Percentiles rank a stretch among this genome's conserved stretches.
phyloP scores from a whole-genome alignment of 208 protist species.

The Wallacemonas sp. region DNA sequence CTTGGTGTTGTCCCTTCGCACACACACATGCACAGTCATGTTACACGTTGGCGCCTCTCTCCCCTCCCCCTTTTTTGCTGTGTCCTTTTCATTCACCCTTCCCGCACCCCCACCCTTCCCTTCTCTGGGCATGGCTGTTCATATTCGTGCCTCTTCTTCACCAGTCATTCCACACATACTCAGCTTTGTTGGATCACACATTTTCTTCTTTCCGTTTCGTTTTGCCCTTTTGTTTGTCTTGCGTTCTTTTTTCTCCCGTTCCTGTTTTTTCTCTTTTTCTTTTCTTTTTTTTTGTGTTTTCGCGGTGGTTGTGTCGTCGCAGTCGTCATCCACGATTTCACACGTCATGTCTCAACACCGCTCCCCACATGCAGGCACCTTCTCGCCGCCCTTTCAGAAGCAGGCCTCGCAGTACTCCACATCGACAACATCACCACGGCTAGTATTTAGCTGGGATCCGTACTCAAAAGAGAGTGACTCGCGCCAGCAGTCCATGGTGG shows the following conservation, averaged over 20 bases:
- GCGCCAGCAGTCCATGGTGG: background rate
- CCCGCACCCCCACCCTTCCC: background rate
- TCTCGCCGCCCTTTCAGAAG: background rate
- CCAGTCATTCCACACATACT: too few relatives aligned
- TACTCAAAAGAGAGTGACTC: conserved; percentile 8
- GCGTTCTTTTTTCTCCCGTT: conserved; percentile 6
- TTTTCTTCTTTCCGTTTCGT: conserved; percentile 3
- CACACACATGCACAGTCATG: too few relatives aligned
- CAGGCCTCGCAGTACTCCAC: conserved; percentile 10
- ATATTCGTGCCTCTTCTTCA: too few relatives aligned
- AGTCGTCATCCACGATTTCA: conserved; percentile 2
- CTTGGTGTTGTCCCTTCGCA: too few relatives aligned
- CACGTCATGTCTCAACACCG: conserved; percentile 8
- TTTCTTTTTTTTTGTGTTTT: conserved; percentile 9
- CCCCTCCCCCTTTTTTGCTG: conserved; percentile 17
- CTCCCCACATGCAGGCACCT: background rate
- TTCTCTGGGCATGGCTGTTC: too few relatives aligned
- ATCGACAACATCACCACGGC: conserved; percentile 10
- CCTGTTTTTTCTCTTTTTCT: background rate
- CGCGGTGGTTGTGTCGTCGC: background rate
- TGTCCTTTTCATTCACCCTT: background rate
- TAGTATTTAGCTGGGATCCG: conserved; percentile 28
- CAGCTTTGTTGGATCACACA: too few relatives aligned
- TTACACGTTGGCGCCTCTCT: too few relatives aligned
- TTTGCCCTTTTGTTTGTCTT: background rate